Base-by-base conservation (phyloP, 2,329 filamentous ascomycete genomes). In the Phoma herbarum region DNA sequence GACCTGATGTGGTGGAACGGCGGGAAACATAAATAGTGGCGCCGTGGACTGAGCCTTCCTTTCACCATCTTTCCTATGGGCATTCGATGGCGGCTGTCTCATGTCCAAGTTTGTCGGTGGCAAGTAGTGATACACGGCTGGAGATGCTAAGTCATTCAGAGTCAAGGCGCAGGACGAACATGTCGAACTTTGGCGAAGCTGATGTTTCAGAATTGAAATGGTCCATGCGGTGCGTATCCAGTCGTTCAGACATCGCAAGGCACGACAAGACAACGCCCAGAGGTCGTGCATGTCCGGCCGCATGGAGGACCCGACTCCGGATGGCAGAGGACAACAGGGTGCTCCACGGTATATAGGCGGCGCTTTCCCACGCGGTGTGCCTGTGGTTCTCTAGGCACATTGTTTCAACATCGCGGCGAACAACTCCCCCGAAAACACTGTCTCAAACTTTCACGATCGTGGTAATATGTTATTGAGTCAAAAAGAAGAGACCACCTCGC, bases 281-380 rank as follows among this genome's bases (percentile, higher is more conserved):
- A 11, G 18, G 47, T 31, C 10, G n/a, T 57, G 43, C 48, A 47
- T 33, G 42, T 46, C 26, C 47, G 47, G 33, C 54, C 47, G 31
- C 47, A 39, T 31, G 18, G 29, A 33, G 33, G 33, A 35, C n/a
- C n/a, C 18, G 14, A 33, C 28, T 52, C 28, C 20, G 47, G 22
- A n/a, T 26, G 12, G 9, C 14, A 33, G 35, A 22, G 55, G 49
- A 48, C 55, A 58, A 58, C 55, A 58, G 48, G 55, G 55, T 58
- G 50, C 55, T 58, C 55, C 25, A 26, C 29, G 25, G 29, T 58
- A 49, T 58, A 58, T 58, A 58, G 43, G 31, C 28, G 9, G 29
- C 14, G 23, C 9, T 25, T 16, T 37, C 37, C 49, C 44, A 25
- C 37, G 9, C 14, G 3, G 8, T 9, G 16, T 18, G 20, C 11